A percentile compares a stretch with the other conserved stretches of the same genome.
These are phyloP conservation scores for Rhodotorula graminis DNA, from an alignment of 768 basidiomycete species.

Conservation along the genomic window DNA sequence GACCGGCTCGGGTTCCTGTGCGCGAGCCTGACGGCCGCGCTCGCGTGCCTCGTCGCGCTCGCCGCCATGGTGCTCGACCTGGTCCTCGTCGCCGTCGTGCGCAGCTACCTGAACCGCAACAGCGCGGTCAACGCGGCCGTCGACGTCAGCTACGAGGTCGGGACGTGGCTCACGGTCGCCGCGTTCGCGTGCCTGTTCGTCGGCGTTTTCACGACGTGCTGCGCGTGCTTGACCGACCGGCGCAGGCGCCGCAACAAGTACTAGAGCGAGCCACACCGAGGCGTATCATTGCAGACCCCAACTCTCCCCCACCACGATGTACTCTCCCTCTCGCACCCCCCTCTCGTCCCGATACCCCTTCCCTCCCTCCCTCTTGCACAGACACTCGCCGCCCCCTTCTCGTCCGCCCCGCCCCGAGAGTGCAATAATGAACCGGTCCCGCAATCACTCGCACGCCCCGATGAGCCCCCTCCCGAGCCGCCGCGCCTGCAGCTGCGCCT, in stretches of 20 bases:
- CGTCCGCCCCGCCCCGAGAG: background rate
- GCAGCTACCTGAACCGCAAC: conserved; percentile 1
- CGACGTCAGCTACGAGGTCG: background rate
- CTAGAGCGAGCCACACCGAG: background rate
- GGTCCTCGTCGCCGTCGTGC: conserved; percentile 45
- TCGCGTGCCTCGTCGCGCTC: conserved; percentile 45
- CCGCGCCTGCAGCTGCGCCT: too few relatives aligned
- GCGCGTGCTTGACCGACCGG: conserved; percentile 16
- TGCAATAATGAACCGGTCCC: too few relatives aligned
- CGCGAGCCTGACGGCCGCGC: conserved; percentile 43
- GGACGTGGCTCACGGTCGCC: conserved; percentile 27
- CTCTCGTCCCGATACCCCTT: background rate
- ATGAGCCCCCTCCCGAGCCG: too few relatives aligned
- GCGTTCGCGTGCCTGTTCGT: conserved; percentile 27
- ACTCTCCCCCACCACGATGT: too few relatives aligned
- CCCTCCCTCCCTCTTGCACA: background rate
- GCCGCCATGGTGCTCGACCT: conserved; percentile 31
- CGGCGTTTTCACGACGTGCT: conserved; percentile 13
- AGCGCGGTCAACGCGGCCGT: background rate
- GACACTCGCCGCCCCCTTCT: background rate
- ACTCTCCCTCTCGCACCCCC: too few relatives aligned
- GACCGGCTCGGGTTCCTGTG: conserved; percentile 46
- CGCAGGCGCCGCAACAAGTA: conserved; percentile 1
- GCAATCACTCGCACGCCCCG: too few relatives aligned
- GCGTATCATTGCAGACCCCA: background rate